These are phyloP conservation scores for Voacanga thouarsii DNA, from an alignment of 257 asterid genomes.

Conservation along the genomic window DNA sequence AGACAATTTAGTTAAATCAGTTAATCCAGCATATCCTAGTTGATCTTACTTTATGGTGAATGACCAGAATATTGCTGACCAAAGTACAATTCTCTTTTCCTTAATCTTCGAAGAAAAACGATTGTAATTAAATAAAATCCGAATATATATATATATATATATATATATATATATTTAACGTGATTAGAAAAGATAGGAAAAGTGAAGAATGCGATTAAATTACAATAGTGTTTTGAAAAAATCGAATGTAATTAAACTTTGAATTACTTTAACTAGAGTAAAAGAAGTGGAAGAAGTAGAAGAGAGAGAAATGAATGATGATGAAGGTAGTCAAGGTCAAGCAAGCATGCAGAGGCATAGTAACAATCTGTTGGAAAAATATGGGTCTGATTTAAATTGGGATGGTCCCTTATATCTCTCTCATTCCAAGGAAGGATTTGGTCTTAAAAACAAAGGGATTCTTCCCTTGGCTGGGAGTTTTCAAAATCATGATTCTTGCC, in stretches of 20 bases:
- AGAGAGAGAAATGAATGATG: background rate
- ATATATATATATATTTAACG: too few relatives aligned
- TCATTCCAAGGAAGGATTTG: constrained; percentile 26
- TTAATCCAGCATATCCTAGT: background rate
- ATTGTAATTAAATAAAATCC: too few relatives aligned
- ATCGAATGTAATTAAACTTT: too few relatives aligned
- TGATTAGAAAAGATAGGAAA: too few relatives aligned
- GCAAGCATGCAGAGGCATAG: constrained; percentile 2
- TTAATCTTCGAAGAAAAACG: too few relatives aligned
- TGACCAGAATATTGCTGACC: background rate
- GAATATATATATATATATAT: too few relatives aligned
- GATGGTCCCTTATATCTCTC: constrained; percentile 21
- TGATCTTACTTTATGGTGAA: background rate
- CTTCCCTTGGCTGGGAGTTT: constrained; percentile 33
- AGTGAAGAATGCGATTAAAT: too few relatives aligned
- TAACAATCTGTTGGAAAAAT: background rate
- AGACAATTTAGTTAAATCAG: constrained; percentile 20
- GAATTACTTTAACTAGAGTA: too few relatives aligned
- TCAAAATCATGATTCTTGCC: constrained; percentile 50
- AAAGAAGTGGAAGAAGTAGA: background rate
- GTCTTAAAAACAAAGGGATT: constrained; percentile 36
- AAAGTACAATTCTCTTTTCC: background rate
- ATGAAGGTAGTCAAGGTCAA: background rate
- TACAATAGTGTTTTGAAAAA: too few relatives aligned
- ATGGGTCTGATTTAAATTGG: constrained; percentile 11